Evolutionary conservation across 1,139 yeast genomes (phyloP).

Genomic region (Hyphopichia fennica): DNA sequence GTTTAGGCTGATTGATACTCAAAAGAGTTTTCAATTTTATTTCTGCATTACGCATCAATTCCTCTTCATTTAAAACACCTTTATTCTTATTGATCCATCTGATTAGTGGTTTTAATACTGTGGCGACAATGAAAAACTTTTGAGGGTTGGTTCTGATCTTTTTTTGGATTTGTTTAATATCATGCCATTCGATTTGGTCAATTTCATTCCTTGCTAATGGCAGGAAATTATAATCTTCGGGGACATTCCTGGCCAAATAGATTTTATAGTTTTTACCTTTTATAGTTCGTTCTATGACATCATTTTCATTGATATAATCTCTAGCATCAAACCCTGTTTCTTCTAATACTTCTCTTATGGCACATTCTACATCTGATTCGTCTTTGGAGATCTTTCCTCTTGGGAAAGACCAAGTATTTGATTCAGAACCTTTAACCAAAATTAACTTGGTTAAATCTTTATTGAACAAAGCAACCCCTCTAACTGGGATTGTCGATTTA

Average conservation of each 20-base stretch:
- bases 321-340: constrained; percentile 92
- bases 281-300: constrained; percentile 78
- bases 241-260: constrained; percentile 74
- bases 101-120: constrained; percentile 61
- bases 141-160: constrained; percentile 41
- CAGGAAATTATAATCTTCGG: constrained; percentile 69
- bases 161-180: constrained; percentile 36
- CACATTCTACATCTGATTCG: constrained; percentile 88
- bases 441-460: constrained; percentile 67
- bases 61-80: constrained; percentile 56
- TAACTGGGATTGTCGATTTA: constrained; percentile 88
- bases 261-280: constrained; percentile 85
- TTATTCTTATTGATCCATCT: constrained; percentile 57
- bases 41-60: constrained; percentile 58
- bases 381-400: constrained; percentile 95
- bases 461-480: constrained; percentile 92
- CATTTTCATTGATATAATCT: constrained; percentile 64
- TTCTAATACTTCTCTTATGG: constrained; percentile 89
- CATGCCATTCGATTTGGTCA: constrained; percentile 51
- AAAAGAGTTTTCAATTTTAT: constrained; percentile 60
- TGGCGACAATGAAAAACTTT: constrained; percentile 56
- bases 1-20: constrained; percentile 44
- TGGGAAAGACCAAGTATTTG: constrained; percentile 93
- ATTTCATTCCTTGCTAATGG: constrained; percentile 91
- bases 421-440: constrained; percentile 83